A percentile compares a stretch with the other conserved stretches of the same genome.
Conservation (phyloP, 1,139 yeast species). For the Debaryomyces coudertii region DNA sequence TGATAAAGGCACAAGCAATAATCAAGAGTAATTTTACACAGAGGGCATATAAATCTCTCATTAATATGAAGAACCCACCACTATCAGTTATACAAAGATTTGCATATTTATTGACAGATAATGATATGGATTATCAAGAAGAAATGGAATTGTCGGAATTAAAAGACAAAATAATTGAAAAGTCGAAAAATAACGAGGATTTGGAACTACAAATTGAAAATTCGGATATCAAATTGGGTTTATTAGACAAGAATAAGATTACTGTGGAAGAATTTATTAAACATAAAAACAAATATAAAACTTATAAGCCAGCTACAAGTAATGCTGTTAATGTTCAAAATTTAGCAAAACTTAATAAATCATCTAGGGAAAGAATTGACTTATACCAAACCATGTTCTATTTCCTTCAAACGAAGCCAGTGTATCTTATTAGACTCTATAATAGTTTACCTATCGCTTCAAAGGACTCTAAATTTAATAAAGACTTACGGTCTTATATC, state of each 20-base stretch:
- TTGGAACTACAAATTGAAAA: conserved; percentile 77
- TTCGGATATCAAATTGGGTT: conserved; percentile 78
- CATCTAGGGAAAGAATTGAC: conserved; percentile 51
- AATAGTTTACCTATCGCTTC: conserved; percentile 24
- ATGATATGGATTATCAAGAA: conserved; percentile 73
- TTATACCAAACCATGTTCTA: conserved; percentile 79
- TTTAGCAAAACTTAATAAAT: conserved; percentile 38
- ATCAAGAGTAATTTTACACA: conserved; percentile 72
- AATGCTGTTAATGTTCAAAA: conserved; percentile 23
- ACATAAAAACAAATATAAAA: conserved; percentile 49
- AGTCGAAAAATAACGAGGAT: conserved; percentile 64
- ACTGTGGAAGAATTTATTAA: conserved; percentile 73
- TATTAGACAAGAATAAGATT: conserved; percentile 77
- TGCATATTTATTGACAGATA: conserved; percentile 74
- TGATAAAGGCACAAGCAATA: conserved; percentile 73
- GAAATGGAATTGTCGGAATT: conserved; percentile 71
- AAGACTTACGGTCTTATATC: conserved; percentile 51
- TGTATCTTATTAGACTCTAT: conserved; percentile 64
- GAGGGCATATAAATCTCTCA: conserved; percentile 72
- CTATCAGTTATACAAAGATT: conserved; percentile 75
- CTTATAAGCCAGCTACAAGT: conserved; percentile 22
- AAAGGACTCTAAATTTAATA: conserved; percentile 24
- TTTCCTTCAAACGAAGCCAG: conserved; percentile 82
- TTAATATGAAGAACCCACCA: conserved; percentile 74
- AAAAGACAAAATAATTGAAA: conserved; percentile 68